Percentiles rank a stretch among this genome's conserved stretches.
Conservation (phyloP, 148 eudicot genomes). For the Heliosperma pusillum region DNA sequence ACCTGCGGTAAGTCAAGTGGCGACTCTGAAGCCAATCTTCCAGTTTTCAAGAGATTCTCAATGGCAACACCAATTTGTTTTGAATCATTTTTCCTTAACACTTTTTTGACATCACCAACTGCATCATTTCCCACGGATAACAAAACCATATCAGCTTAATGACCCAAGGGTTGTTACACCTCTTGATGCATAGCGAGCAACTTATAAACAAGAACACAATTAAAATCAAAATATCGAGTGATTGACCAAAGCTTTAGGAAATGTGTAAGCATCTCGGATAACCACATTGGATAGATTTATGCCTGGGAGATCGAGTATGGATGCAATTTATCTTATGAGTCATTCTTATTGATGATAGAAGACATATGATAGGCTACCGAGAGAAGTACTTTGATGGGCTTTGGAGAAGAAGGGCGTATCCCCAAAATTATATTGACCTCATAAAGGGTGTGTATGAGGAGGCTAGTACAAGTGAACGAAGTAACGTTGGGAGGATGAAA, state of each 20-base stretch:
- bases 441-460: no score
- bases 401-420: no score
- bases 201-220: neutral
- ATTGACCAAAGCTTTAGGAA: neutral
- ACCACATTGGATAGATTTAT: no score
- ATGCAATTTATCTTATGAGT: no score
- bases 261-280: no score
- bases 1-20: conserved; percentile 92
- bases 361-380: no score
- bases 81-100: conserved; percentile 54
- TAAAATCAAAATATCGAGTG: neutral
- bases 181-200: neutral
- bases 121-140: conserved; percentile 28
- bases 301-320: no score
- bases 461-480: no score
- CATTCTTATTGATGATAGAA: no score
- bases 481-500: no score
- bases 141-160: neutral
- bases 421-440: no score
- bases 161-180: neutral
- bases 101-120: conserved; percentile 59
- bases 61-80: conserved; percentile 54
- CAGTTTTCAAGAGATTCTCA: conserved; percentile 84
- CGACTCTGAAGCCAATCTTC: conserved; percentile 57
- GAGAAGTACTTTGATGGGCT: no score